phyloP scores from a whole-genome alignment of 768 basidiomycete genomes.

The Chalciporus chontae region DNA sequence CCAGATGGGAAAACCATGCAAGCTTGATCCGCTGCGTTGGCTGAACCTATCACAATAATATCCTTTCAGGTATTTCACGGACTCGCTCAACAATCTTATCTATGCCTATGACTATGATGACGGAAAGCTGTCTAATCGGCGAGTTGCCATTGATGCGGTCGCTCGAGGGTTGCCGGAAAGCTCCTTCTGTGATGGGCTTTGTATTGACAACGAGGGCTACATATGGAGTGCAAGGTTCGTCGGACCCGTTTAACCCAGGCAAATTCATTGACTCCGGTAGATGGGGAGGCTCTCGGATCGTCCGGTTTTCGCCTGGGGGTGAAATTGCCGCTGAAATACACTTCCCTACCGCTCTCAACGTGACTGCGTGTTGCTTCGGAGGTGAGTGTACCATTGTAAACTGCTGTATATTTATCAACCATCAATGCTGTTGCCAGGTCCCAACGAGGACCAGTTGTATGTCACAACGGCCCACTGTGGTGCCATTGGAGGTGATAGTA shows the following conservation, averaged over 20 bases:
- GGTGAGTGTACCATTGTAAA: constrained; percentile 13
- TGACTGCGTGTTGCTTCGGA: constrained; percentile 71
- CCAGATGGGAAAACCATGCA: constrained; percentile 19
- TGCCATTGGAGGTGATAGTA: constrained; percentile 52
- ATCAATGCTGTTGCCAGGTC: constrained; percentile 36
- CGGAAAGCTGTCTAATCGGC: constrained; percentile 53
- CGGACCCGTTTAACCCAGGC: constrained; percentile 25
- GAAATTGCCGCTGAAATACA: constrained; percentile 50
- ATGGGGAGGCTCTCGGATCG: constrained; percentile 61
- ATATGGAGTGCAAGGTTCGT: constrained; percentile 59
- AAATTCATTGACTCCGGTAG: constrained; percentile 28
- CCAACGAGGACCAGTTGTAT: constrained; percentile 58
- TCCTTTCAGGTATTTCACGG: constrained; percentile 61
- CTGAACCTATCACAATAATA: constrained; percentile 7
- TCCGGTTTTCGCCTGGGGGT: constrained; percentile 54
- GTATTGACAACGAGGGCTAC: constrained; percentile 58
- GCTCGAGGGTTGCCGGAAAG: constrained; percentile 47
- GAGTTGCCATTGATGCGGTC: constrained; percentile 55
- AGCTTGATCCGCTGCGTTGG: constrained; percentile 8
- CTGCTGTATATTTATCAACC: constrained; percentile 1
- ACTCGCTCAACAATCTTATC: constrained; percentile 62
- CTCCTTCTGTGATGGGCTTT: constrained; percentile 63
- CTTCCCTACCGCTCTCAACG: constrained; percentile 59
- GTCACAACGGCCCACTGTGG: constrained; percentile 54
- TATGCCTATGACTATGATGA: constrained; percentile 53